phyloP scores from a whole-genome alignment of 108 stramenopile species.

The Cyclotella choctawhatcheeana region DNA sequence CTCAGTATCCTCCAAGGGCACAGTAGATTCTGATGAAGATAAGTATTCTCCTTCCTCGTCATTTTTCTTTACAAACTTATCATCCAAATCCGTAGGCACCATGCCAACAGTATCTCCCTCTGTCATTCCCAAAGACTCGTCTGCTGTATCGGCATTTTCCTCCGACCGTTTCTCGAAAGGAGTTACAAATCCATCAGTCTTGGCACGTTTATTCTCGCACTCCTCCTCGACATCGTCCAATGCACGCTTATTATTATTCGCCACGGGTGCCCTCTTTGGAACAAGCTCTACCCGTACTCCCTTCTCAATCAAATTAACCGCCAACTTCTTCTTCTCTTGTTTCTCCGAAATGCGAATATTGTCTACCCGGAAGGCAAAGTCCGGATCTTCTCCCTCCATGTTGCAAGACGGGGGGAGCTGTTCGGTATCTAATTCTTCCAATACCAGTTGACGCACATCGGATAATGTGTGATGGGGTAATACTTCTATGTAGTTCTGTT shows the following conservation, averaged over 20 bases:
- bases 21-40: constrained; percentile 8
- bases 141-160: neutral
- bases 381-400: neutral
- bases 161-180: constrained; percentile 5
- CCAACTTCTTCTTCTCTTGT: constrained; percentile 41
- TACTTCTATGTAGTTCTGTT: constrained; percentile 23
- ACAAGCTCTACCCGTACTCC: constrained; percentile 12
- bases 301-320: constrained; percentile 26
- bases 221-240: constrained; percentile 4
- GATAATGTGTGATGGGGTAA: constrained; percentile 16
- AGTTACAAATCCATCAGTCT: constrained; percentile 8
- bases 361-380: constrained; percentile 35
- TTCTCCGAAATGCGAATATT: constrained; percentile 32
- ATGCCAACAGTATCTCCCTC: neutral
- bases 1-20: neutral
- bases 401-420: constrained; percentile 18
- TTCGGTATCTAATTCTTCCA: constrained; percentile 47
- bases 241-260: constrained; percentile 1
- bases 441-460: constrained; percentile 31
- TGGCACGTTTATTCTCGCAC: constrained; percentile 4
- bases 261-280: constrained; percentile 1
- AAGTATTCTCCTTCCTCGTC: constrained; percentile 7
- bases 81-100: constrained; percentile 10
- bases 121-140: neutral
- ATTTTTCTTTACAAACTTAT: neutral